Base-by-base conservation (phyloP, 441 rosid species). In the Euphorbia corollata region DNA sequence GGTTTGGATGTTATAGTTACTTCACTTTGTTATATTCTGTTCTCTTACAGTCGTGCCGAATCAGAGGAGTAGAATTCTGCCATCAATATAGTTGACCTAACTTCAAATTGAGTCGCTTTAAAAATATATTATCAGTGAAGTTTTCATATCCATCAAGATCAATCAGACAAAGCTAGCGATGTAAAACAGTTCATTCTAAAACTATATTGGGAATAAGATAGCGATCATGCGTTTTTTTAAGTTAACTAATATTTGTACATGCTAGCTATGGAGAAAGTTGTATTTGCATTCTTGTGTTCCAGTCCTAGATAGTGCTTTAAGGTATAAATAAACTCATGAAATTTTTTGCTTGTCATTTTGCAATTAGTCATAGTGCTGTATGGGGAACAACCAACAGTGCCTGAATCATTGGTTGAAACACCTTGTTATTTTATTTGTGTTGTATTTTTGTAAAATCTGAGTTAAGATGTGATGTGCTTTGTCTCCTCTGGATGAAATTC, bases 71-170 rank as follows among this genome's bases (percentile, higher is more conserved):
- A 12, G n/a, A 41, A 15, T 64, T 64, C 43, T 64, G 57, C 57
- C 41, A 15, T 53, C 39, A 24, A 24, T 23, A 6, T 15, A 63
- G 22, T 56, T 54, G 27, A 43, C 63, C 54, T 48, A 13, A 59
- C 19, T 0, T 27, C 8, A 58, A 6, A 43, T 30, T 59, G 8
- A 41, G 59, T 61, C 64, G 68, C 57, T 53, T 56, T 39, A 64
- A 34, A 41, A 22, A 16, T 59, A 59, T 20, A 24, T 39, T 9
- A 43, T 53, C 32, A 34, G 1, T 18, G 11, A 2, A 5, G 27
- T 5, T 47, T 48, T 16, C 4, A 8, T 48, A 45, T 1, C 6
- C 2, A 32, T 32, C 6, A 32, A 32, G 36, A 32, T 32, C 36
- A 32, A 32, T 6, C n/a, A 20, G 41, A 36, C 54, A 43, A 41